Base-by-base conservation (phyloP, 2,329 filamentous ascomycete genomes). In the Xylaria sp. region DNA sequence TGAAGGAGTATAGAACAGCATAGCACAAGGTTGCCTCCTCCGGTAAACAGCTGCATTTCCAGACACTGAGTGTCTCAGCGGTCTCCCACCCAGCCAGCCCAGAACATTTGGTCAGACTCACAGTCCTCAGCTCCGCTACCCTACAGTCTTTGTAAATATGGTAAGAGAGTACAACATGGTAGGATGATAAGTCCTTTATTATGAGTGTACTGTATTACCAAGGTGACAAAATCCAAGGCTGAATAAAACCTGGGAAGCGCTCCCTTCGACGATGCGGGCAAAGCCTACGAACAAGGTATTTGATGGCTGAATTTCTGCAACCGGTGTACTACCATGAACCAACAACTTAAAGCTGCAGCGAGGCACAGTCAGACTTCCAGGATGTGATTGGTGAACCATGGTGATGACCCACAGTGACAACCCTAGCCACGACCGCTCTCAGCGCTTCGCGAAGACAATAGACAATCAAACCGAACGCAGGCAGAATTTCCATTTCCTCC, bases 291-390 rank as follows among this genome's bases (percentile, higher is more conserved):
- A 30, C 23, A 25, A n/a, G 50, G 39, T 32, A 1, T 18, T 13
- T 32, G 32, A n/a, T 57, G 53, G 60, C 25, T 43, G 23, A 36
- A 13, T 36, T 46, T 4, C 41, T 67, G 65, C 60, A 64, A 23
- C 34, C n/a, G 7, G 12, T 30, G 56, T 46, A 65, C 43, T 48
- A 53, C 25, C 4, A 59, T 59, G 36, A 53, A 57, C 65, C 65
- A 67, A 67, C 65, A 67, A 36, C 60, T 46, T 58, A 30, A 63
- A 53, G 15, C 8, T 45, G 39, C 28, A 50, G 25, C 36, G 53
- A n/a, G 53, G 59, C 60, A 61, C 30, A 60, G 39, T 48, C 46
- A 30, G 25, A 13, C 4, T 10, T 64, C 15, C 30, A 30, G 20
- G 20, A 43, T 60, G 13, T 39, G 15, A 67, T 63, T 67, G 59